phyloP scores from a whole-genome alignment of 2,329 filamentous ascomycete species.

The Trichoderma sp. region DNA sequence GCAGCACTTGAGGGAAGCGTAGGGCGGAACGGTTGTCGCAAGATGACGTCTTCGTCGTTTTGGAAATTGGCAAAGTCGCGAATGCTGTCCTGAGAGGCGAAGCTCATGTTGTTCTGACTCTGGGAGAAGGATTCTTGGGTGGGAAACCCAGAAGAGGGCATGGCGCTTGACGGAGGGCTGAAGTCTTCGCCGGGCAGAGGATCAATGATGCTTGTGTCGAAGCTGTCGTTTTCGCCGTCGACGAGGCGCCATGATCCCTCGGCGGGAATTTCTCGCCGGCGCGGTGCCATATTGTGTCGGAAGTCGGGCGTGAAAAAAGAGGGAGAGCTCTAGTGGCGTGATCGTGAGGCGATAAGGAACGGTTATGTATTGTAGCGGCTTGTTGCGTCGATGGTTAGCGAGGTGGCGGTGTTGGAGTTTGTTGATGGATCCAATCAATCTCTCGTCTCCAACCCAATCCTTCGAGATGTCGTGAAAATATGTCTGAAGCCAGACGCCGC shows the following conservation, averaged over 20 bases:
- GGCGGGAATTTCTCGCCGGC: constrained; percentile 36
- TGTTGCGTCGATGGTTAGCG: not conserved
- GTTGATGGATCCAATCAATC: not conserved
- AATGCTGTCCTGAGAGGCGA: constrained; percentile 55
- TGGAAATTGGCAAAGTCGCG: constrained; percentile 52
- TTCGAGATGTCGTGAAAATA: not conserved
- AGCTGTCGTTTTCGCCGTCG: constrained; percentile 60
- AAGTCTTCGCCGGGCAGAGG: constrained; percentile 42
- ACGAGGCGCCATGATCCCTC: constrained; percentile 61
- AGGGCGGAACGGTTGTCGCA: constrained; percentile 55
- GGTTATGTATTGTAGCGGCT: not conserved
- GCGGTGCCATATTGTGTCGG: constrained; percentile 13
- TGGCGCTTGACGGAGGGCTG: constrained; percentile 39
- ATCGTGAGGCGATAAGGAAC: not conserved
- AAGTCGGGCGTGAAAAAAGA: not conserved
- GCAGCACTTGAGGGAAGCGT: constrained; percentile 42
- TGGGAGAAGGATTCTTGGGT: constrained; percentile 43
- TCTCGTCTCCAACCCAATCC: not conserved
- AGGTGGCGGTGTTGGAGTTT: not conserved
- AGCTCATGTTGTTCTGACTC: constrained; percentile 39
- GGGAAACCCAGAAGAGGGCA: constrained; percentile 38
- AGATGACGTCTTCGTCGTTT: constrained; percentile 55
- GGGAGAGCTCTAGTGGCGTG: not conserved
- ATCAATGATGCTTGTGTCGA: constrained; percentile 54
- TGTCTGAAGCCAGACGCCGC: not conserved